Base-by-base conservation (phyloP, 2,329 filamentous ascomycete species). In the Epichloe baconii region DNA sequence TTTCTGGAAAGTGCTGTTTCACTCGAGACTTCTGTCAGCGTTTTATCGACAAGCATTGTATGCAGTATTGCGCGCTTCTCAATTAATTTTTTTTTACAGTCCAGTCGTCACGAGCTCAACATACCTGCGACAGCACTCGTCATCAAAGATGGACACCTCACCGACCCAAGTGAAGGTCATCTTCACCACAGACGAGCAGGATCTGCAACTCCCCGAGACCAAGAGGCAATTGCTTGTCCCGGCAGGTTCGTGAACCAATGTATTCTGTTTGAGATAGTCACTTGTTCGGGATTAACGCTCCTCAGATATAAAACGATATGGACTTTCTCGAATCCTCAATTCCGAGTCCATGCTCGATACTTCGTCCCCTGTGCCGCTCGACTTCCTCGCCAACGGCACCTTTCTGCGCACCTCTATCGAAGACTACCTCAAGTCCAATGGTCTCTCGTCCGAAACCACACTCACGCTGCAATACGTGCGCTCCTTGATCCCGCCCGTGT, bases 361-460 rank as follows among this genome's bases (percentile, higher is more conserved):
- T 44, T 64, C 74, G 31, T 70, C 72, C 11, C 81, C 86, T 12
- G 77, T 90, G 45, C 88, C 88, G 17, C 85, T 98, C 69, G 93
- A 98, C 69, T 97, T 98, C 72, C 79, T 98, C 59, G 84, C 95
- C 70, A 93, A 96, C 68, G 93, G 93, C 66, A 83, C 85, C 62
- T 96, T 95, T 68, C 79, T 98, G 48, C 85, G 87, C 55, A 86
- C 89, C 26, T 88, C 87, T 17, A 80, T 98, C 58, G 88, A 95
- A 65, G 87, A 96, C 62, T 95, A 95, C 69, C 80, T 98, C 54
- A 83, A 83, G 15, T 75, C 82, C 55, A 86, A 93, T 62, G 91
- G 91, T 47, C 83, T 97, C 54, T 95, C 88, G 19, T 80, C 88
- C 42, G 93, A 98, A 72, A 86, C 84, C 4, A 91, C 85, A 4